Conservation (phyloP, 768 basidiomycete genomes). For the Rubroboletus satanas region DNA sequence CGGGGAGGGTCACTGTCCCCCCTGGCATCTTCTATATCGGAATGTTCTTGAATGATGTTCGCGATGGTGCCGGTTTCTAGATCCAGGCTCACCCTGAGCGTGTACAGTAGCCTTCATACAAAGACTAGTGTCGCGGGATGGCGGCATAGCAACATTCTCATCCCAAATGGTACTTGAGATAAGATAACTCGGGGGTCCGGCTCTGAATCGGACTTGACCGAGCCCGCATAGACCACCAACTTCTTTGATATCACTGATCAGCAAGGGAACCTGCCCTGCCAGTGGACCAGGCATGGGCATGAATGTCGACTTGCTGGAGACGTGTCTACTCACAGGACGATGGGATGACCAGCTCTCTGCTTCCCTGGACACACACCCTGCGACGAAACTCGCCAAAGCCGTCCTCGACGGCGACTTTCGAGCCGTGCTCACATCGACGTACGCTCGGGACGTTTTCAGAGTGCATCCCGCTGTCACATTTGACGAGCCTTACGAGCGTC, state of each 20-base stretch:
- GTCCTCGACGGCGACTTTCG: constrained; percentile 61
- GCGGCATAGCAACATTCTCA: background rate
- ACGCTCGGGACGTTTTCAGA: constrained; percentile 40
- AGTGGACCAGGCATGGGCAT: constrained; percentile 11
- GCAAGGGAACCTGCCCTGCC: background rate
- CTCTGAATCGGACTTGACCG: background rate
- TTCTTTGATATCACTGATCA: background rate
- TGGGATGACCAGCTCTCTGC: constrained; percentile 34
- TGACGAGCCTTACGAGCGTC: constrained; percentile 37
- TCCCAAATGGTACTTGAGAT: background rate
- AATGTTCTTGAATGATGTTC: background rate
- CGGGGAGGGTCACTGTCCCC: too few species aligned
- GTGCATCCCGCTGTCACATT: constrained; percentile 30
- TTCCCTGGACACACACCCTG: constrained; percentile 21
- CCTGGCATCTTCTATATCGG: too few species aligned
- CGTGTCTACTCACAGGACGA: constrained; percentile 50
- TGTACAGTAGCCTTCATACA: background rate
- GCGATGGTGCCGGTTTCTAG: background rate
- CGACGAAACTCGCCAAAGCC: constrained; percentile 44
- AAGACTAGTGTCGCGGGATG: constrained; percentile 1
- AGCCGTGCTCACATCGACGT: constrained; percentile 44
- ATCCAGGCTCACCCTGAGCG: background rate
- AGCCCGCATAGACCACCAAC: background rate
- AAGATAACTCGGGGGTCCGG: constrained; percentile 3
- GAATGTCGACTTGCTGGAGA: constrained; percentile 41